phyloP scores from a whole-genome alignment of 352 stramenopile species.

The Globisporangium nodosum region DNA sequence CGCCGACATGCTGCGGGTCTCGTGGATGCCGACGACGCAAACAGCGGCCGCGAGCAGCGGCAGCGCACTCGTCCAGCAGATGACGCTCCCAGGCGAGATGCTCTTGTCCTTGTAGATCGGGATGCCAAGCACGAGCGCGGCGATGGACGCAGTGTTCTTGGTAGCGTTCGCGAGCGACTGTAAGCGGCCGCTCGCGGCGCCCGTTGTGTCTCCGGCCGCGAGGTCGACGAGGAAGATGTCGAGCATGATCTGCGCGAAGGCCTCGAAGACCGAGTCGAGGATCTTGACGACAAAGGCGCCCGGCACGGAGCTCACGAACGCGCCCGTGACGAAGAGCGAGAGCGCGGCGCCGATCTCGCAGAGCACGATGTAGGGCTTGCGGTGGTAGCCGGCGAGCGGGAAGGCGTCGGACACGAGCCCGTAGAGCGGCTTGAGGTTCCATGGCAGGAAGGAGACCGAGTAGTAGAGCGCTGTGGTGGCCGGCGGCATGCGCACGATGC shows the following conservation, averaged over 20 bases:
- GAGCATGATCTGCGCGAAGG: slow-evolving; percentile 81
- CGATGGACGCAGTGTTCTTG: slow-evolving; percentile 65
- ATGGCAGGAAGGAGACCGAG: slow-evolving; percentile 77
- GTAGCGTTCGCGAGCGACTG: slow-evolving; percentile 67
- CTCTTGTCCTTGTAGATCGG: slow-evolving; percentile 57
- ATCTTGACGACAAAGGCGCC: slow-evolving; percentile 66
- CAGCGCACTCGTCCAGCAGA: slow-evolving; percentile 55
- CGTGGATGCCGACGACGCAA: slow-evolving; percentile 45
- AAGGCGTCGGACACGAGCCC: slow-evolving; percentile 70
- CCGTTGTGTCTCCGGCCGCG: slow-evolving; percentile 43
- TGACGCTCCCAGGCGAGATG: slow-evolving; percentile 43
- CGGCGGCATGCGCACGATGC: slow-evolving; percentile 70
- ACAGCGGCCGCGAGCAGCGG: slow-evolving; percentile 44
- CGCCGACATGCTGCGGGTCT: slow-evolving; percentile 15
- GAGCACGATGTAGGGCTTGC: slow-evolving; percentile 79
- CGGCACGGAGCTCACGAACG: slow-evolving; percentile 46
- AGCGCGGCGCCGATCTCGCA: slow-evolving; percentile 54
- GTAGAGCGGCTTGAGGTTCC: slow-evolving; percentile 85
- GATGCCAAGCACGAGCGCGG: slow-evolving; percentile 52
- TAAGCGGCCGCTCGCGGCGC: slow-evolving; percentile 46
- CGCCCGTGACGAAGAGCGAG: slow-evolving; percentile 50
- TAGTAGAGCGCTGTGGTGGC: slow-evolving; percentile 79
- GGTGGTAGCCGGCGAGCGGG: slow-evolving; percentile 65
- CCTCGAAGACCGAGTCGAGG: slow-evolving; percentile 61
- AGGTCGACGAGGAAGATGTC: slow-evolving; percentile 71